These are phyloP conservation scores for Madurella fahalii DNA, from an alignment of 2,329 filamentous ascomycete genomes.

Conservation along the genomic window DNA sequence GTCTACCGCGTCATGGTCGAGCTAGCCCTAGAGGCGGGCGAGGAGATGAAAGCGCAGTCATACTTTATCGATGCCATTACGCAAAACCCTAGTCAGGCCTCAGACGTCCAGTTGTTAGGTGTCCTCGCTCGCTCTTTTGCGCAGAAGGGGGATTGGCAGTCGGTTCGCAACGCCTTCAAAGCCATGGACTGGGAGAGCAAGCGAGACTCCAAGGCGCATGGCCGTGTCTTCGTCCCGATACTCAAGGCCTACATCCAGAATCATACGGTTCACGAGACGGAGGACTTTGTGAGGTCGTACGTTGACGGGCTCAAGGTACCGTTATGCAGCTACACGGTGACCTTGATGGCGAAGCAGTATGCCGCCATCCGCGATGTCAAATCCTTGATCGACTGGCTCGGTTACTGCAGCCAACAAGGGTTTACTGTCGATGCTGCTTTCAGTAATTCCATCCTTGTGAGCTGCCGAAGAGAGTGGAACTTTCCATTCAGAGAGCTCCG, in stretches of 20 bases:
- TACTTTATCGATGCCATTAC: constrained; percentile 29
- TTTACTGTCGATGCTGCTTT: constrained; percentile 37
- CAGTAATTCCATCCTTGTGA: constrained; percentile 37
- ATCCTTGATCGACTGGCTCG: constrained; percentile 40
- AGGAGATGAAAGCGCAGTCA: constrained; percentile 29
- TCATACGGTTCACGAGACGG: constrained; percentile 39
- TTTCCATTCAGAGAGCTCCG: constrained; percentile 35
- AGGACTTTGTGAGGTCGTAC: constrained; percentile 38
- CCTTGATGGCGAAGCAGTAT: constrained; percentile 42
- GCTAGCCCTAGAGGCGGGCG: constrained; percentile 35
- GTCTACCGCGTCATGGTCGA: constrained; percentile 40
- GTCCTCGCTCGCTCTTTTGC: constrained; percentile 37
- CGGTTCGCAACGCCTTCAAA: constrained; percentile 34
- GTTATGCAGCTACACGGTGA: constrained; percentile 36
- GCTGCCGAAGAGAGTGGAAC: constrained; percentile 37
- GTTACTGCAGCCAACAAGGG: constrained; percentile 34
- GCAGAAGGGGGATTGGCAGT: constrained; percentile 39
- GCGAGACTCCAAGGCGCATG: constrained; percentile 22
- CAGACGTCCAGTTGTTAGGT: constrained; percentile 34
- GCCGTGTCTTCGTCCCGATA: constrained; percentile 35
- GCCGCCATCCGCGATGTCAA: constrained; percentile 36
- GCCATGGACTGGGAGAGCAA: constrained; percentile 22
- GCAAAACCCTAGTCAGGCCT: constrained; percentile 25
- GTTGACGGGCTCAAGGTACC: constrained; percentile 34
- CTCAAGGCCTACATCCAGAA: constrained; percentile 37